Evolutionary conservation across 169 alveolate genomes (phyloP), one percentile per base, ranked within the genome.

Genomic region (Perkinsus chesapeaki): DNA sequence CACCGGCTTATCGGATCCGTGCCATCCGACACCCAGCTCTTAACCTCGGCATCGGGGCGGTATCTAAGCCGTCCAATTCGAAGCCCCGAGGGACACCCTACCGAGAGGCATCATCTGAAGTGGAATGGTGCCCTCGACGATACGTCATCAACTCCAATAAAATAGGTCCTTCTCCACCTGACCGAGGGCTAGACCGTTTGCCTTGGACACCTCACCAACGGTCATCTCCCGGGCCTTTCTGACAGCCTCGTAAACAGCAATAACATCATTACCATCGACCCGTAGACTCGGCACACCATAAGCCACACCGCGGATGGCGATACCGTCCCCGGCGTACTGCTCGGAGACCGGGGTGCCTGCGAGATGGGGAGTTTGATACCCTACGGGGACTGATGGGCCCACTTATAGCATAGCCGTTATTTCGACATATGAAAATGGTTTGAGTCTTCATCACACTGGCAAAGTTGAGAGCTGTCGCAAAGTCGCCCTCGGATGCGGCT

Each of bases 401-500:
- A 60, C 98, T 96, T 93, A 98, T 98, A 93, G 99, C 99, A 94
- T 97, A 98, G 48, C 98, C 97, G 93, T 98, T 98, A 96, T 98
- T 98, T 93, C 99, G 96, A 97, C 99, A 98, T 92, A 98, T 96
- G 96, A 98, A 98, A 94, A 98, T 96, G 7, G 99, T 98, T 96
- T 98, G 98, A 27, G 98, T 91, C 94, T 96, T 94, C 39, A 98
- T 94, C 72, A 98, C 98, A 0, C 99, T 98, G 7, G 99, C 99
- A 94, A 98, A 98, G 97, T 98, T 98, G 94, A 98, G 73, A 73
- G 99, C 99, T 34, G 99, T 97, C 93, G 97, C 98, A 93, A 97
- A 98, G 95, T 98, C 99, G 90, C 99, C 99, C 96, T 98, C 99
- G 43, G 99, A 97, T 3, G 99, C 99, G 10, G 99, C 99, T n/a